Evolutionary conservation across 2,329 filamentous ascomycete species (phyloP).

Genomic region (Fusarium sp.): DNA sequence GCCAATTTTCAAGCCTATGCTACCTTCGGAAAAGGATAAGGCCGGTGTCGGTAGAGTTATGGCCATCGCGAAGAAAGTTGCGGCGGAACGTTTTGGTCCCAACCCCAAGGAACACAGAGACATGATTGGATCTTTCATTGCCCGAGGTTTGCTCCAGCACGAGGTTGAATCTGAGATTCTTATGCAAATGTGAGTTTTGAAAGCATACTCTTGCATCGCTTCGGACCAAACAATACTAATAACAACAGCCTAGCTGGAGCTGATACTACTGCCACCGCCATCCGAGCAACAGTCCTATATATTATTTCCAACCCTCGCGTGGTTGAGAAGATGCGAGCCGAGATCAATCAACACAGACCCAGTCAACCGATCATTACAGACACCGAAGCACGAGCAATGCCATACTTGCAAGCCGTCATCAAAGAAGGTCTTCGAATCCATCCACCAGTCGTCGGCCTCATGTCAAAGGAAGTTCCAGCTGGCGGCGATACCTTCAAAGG

Average conservation of each 20-base stretch:
- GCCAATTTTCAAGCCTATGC: slow-evolving; percentile 54
- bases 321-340: slow-evolving; percentile 55
- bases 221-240: background rate
- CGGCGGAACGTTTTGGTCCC: slow-evolving; percentile 41
- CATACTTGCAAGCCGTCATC: slow-evolving; percentile 62
- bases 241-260: slow-evolving; percentile 61
- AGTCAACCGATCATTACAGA: slow-evolving; percentile 46
- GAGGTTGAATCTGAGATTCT: slow-evolving; percentile 46
- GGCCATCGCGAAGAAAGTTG: slow-evolving; percentile 49
- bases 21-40: slow-evolving; percentile 55
- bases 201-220: rapidly evolving
- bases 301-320: slow-evolving; percentile 62
- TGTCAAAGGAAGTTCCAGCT: slow-evolving; percentile 50
- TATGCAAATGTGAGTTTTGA: slow-evolving; percentile 32
- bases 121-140: slow-evolving; percentile 49
- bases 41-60: slow-evolving; percentile 56
- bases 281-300: slow-evolving; percentile 64
- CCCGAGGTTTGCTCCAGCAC: slow-evolving; percentile 39
- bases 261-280: slow-evolving; percentile 66
- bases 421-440: slow-evolving; percentile 58
- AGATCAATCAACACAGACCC: slow-evolving; percentile 31
- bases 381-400: slow-evolving; percentile 50
- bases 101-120: slow-evolving; percentile 45
- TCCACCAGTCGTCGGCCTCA: slow-evolving; percentile 51
- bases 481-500: slow-evolving; percentile 50